Evolutionary conservation across 257 asterid genomes (phyloP), one percentile per base, ranked within the genome.

Genomic region (Nicotiana paniculata): DNA sequence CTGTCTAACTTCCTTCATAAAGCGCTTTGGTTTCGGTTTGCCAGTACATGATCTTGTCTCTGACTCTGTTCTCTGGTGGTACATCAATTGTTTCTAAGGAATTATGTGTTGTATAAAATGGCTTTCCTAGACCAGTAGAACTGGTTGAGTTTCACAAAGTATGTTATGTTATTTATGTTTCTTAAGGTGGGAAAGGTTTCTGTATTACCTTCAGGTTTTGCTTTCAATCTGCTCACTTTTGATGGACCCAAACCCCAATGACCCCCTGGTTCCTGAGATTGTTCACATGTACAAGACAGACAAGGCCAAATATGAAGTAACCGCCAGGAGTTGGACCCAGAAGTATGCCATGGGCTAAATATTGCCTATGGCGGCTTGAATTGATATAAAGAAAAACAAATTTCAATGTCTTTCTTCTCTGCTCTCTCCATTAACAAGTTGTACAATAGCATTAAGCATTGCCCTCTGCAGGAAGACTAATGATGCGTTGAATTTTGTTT

Each of bases 251-350:
- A 92, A 94, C 90, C 98, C 97, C 0, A 97, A 92, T 2, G 97
- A 94, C 61, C 98, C 98, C 8, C 51, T 94, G 84, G 98, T 94
- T 37, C 97, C 97, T 0, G 98, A 94, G 86, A 92, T 94, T 15
- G 97, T 97, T 39, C 97, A 91, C 78, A 90, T 94, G 98, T 94
- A 92, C 92, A 94, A 92, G 91, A 90, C 96, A 1, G 97, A 94
- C 87, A 82, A 88, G 86, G 68, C 90, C 62, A 94, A 94, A 88
- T 94, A 94, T 37, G 98, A 94, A 90, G 90, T 87, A 77, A 94
- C 97, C 13, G 96, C 98, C 8, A 75, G 97, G 89, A 90, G 96
- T 94, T 94, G 98, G 97, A 91, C 98, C 77, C 97, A 94, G 88
- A 94, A 94, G 82, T 94, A 92, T 43, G 96, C 98, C 1, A 92